Evolutionary conservation across 2,329 filamentous ascomycete species (phyloP).

Genomic region (Cladosporium sp.): DNA sequence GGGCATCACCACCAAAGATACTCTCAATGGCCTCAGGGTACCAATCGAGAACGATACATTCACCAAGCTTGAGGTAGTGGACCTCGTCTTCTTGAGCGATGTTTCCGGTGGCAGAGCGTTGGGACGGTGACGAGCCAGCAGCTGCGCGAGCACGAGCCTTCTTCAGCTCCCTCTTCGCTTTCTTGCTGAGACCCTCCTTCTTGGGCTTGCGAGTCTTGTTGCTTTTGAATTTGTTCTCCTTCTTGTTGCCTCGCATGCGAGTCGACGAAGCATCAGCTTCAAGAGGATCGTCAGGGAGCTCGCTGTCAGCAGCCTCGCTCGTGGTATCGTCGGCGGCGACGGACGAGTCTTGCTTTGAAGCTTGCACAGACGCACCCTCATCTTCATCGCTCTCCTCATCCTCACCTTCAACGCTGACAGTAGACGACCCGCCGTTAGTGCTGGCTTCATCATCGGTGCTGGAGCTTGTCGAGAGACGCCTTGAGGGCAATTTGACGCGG

Average conservation of each 20-base stretch:
- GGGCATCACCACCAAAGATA: constrained; percentile 59
- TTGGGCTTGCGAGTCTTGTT: constrained; percentile 22
- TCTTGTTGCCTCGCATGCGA: constrained; percentile 21
- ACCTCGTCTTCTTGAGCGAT: constrained; percentile 27
- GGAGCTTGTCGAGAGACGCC: constrained; percentile 31
- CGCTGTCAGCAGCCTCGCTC: constrained; percentile 20
- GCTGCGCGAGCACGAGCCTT: constrained; percentile 10
- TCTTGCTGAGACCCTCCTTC: constrained; percentile 19
- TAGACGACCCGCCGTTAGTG: constrained; percentile 22
- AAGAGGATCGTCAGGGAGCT: constrained; percentile 23
- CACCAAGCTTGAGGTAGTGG: constrained; percentile 67
- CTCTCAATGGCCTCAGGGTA: constrained; percentile 66
- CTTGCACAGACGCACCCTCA: constrained; percentile 1
- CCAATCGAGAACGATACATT: constrained; percentile 89
- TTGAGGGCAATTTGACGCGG: constrained; percentile 30
- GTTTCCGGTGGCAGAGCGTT: constrained; percentile 2
- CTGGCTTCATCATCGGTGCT: constrained; percentile 28
- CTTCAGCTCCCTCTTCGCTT: constrained; percentile 18
- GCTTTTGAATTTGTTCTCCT: constrained; percentile 25
- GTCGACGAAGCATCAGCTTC: neutral
- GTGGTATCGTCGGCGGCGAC: neutral
- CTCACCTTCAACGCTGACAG: constrained; percentile 30
- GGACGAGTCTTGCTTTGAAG: constrained; percentile 9
- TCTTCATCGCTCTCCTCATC: constrained; percentile 27
- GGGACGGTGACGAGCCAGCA: constrained; percentile 4